A percentile compares a stretch with the other conserved stretches of the same genome.
Evolutionary conservation across 495 filamentous ascomycete species (phyloP).

Genomic region (Neurospora pannonica): DNA sequence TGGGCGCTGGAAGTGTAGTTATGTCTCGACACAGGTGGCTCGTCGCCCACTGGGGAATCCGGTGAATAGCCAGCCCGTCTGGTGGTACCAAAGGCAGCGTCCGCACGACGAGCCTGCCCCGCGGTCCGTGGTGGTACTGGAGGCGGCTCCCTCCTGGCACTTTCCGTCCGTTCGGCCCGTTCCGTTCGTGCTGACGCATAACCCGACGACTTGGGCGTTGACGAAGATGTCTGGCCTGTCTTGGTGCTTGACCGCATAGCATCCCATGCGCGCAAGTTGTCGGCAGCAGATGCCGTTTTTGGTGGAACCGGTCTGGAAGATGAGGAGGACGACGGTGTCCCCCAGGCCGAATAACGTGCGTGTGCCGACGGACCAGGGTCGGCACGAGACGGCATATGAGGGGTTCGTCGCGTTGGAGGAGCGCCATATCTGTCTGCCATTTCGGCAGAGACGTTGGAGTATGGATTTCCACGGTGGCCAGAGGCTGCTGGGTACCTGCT

Average conservation of each 20-base stretch:
- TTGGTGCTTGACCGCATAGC: conserved; percentile 41
- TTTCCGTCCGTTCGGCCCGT: conserved; percentile 7
- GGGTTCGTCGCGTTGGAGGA: conserved; percentile 35
- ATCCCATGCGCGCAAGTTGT: conserved; percentile 59
- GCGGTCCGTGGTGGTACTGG: conserved; percentile 30
- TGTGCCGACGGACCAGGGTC: conserved; percentile 3
- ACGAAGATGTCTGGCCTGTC: conserved; percentile 1
- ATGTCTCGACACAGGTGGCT: conserved; percentile 34
- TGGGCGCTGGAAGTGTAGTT: conserved; percentile 30
- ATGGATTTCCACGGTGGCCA: conserved; percentile 44
- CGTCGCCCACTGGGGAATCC: conserved; percentile 32
- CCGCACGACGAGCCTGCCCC: conserved; percentile 31
- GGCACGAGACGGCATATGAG: conserved; percentile 25
- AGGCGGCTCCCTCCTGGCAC: conserved; percentile 3
- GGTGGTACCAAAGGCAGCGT: conserved; percentile 35
- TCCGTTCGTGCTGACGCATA: conserved; percentile 22
- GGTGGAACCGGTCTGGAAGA: conserved; percentile 31
- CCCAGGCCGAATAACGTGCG: conserved; percentile 16
- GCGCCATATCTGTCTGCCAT: conserved; percentile 20
- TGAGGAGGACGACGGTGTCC: conserved; percentile 16
- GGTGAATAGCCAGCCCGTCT: conserved; percentile 30
- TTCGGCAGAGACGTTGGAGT: conserved; percentile 35
- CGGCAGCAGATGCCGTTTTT: conserved; percentile 46
- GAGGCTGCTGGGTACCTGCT: conserved; percentile 31
- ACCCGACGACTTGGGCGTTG: not conserved